Percentiles rank a stretch among this genome's conserved stretches.
Conservation (phyloP, 2,329 filamentous ascomycete genomes). For the Cryphonectria radicalis region DNA sequence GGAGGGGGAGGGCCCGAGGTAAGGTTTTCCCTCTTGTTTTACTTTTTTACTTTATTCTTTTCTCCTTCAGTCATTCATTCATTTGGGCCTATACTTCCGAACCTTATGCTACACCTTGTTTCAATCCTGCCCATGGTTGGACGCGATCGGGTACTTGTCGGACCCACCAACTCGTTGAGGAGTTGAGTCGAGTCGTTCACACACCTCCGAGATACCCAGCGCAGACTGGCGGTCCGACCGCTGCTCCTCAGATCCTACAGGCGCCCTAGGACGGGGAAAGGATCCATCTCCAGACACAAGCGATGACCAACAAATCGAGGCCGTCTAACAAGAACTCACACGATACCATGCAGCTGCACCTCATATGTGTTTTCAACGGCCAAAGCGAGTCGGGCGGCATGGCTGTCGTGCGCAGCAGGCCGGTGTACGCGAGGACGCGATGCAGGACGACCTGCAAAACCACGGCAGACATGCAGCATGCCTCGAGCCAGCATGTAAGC, state of each 20-base stretch:
- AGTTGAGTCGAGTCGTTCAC: not conserved
- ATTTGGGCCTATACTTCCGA: not conserved
- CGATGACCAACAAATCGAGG: not conserved
- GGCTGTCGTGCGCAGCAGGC: not conserved
- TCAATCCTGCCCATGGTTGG: not conserved
- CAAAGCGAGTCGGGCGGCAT: slow-evolving; percentile 2
- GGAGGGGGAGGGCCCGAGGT: no score
- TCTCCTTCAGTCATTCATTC: not conserved
- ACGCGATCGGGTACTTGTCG: slow-evolving; percentile 3
- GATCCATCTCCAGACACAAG: not conserved
- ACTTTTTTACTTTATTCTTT: slow-evolving; percentile 4
- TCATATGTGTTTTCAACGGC: not conserved
- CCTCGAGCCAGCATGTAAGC: slow-evolving; percentile 8
- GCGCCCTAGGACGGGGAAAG: not conserved
- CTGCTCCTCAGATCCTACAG: slow-evolving; percentile 14
- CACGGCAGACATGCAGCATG: slow-evolving; percentile 6
- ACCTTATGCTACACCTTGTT: not conserved
- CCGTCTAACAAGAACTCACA: not conserved
- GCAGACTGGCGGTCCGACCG: slow-evolving; percentile 12
- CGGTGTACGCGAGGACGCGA: not conserved
- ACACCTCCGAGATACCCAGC: not conserved
- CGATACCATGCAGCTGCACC: slow-evolving; percentile 10
- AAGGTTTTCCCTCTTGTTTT: not conserved
- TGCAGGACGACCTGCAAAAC: slow-evolving; percentile 1
- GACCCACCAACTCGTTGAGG: not conserved